Conservation (phyloP, 495 filamentous ascomycete genomes). For the Talaromyces liani region DNA sequence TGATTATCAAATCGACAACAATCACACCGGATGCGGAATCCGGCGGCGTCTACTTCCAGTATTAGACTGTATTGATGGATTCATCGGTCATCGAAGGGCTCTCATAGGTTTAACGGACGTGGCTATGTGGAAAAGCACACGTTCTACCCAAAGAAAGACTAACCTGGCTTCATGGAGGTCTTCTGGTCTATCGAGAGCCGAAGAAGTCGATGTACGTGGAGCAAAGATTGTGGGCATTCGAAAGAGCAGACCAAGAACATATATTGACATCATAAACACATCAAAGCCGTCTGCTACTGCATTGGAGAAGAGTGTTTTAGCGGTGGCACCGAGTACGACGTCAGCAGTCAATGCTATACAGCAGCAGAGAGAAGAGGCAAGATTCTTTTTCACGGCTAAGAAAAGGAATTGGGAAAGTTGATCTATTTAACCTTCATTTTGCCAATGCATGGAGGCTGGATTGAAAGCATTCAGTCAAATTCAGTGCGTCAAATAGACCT, state of each 20-base stretch:
- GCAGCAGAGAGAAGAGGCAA: constrained; percentile 22
- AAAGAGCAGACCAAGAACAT: neutral
- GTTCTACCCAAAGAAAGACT: neutral
- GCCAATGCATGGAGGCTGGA: neutral
- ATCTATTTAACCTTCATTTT: neutral
- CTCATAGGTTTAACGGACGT: constrained; percentile 56
- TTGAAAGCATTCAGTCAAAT: neutral
- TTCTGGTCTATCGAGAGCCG: constrained; percentile 15
- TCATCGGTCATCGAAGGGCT: constrained; percentile 60
- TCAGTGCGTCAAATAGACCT: neutral
- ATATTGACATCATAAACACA: neutral
- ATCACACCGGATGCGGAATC: constrained; percentile 73
- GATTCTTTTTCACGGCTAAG: constrained; percentile 32
- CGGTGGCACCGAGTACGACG: constrained; percentile 10
- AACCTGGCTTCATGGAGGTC: constrained; percentile 20
- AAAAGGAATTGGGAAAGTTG: constrained; percentile 31
- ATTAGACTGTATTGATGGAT: constrained; percentile 56
- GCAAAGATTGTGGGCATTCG: constrained; percentile 20
- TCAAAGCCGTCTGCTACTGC: constrained; percentile 5
- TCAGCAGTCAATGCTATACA: constrained; percentile 10
- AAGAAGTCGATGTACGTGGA: constrained; percentile 25
- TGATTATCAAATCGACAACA: constrained; percentile 69
- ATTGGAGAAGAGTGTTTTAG: neutral
- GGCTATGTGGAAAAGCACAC: constrained; percentile 17
- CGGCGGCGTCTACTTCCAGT: constrained; percentile 58